Conservation (phyloP, 306 rosid species). For the Prunus mira region DNA sequence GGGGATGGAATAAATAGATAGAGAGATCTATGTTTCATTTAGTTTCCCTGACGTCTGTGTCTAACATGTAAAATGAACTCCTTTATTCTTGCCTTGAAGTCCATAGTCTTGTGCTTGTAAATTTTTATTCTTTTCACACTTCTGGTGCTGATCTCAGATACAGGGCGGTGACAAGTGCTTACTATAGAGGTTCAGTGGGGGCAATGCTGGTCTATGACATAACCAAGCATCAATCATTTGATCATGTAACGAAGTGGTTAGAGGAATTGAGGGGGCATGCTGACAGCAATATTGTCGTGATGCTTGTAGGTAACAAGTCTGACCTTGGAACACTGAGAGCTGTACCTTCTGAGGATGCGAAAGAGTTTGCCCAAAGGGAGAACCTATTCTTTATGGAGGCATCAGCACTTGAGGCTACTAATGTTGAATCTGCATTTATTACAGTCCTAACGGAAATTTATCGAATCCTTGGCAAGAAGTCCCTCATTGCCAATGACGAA, state of each 20-base stretch:
- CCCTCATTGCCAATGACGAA: constrained; percentile 56
- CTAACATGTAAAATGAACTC: not conserved
- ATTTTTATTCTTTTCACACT: constrained; percentile 20
- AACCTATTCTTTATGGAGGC: constrained; percentile 86
- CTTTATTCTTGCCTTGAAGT: not conserved
- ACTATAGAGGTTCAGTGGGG: constrained; percentile 93
- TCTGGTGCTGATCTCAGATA: constrained; percentile 52
- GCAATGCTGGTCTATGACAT: constrained; percentile 92
- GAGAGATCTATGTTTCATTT: no score
- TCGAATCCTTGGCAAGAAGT: constrained; percentile 54
- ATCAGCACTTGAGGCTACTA: constrained; percentile 84
- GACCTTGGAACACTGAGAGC: constrained; percentile 68
- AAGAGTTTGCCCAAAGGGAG: constrained; percentile 71
- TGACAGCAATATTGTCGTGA: constrained; percentile 66
- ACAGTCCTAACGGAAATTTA: constrained; percentile 81
- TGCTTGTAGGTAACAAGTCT: constrained; percentile 94
- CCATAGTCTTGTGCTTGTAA: not conserved
- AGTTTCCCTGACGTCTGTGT: not conserved
- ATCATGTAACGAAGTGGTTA: constrained; percentile 76
- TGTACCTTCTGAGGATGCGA: constrained; percentile 68
- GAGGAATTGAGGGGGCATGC: constrained; percentile 77
- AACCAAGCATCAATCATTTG: constrained; percentile 66
- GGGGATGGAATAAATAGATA: not conserved
- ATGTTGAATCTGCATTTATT: constrained; percentile 79
- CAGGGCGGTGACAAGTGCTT: constrained; percentile 94